phyloP scores from a whole-genome alignment of 2,329 filamentous ascomycete genomes.

The Fusarium guadeloupense region DNA sequence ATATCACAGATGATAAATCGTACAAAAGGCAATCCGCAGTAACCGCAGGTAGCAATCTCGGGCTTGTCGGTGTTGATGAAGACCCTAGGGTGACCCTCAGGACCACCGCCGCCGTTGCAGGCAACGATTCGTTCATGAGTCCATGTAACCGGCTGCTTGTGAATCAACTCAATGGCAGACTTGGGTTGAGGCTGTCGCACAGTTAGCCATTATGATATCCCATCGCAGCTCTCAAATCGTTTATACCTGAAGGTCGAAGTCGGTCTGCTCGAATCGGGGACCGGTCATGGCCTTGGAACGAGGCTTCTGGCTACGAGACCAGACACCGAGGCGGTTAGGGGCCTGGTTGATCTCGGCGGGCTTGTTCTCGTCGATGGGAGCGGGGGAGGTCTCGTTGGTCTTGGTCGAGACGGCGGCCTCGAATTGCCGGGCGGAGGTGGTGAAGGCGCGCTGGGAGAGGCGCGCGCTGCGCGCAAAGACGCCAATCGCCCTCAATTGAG shows the following conservation, averaged over 20 bases:
- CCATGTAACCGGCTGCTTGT: conserved; percentile 95
- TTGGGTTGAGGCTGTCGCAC: conserved; percentile 78
- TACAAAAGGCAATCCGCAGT: conserved; percentile 95
- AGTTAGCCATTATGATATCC: conserved; percentile 32
- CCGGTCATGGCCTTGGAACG: conserved; percentile 88
- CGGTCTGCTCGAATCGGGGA: conserved; percentile 96
- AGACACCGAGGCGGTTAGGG: conserved; percentile 82
- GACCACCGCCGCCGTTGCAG: conserved; percentile 92
- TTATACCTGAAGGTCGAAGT: conserved; percentile 88
- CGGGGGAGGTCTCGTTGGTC: conserved; percentile 54
- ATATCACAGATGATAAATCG: conserved; percentile 49
- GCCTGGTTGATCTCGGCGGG: conserved; percentile 74
- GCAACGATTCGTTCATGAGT: conserved; percentile 81
- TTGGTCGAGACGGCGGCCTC: conserved; percentile 54
- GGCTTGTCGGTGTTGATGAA: conserved; percentile 99
- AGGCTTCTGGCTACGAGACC: conserved; percentile 87
- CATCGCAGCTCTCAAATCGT: conserved; percentile 2
- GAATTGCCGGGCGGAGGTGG: conserved; percentile 57
- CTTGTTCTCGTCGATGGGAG: conserved; percentile 54
- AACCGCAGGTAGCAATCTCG: conserved; percentile 87
- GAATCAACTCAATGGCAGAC: conserved; percentile 93
- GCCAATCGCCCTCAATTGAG: conserved; percentile 57
- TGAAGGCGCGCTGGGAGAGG: conserved; percentile 58
- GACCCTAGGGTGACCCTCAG: conserved; percentile 88
- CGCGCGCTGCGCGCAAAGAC: conserved; percentile 57